phyloP scores from a whole-genome alignment of 2,329 filamentous ascomycete species.

The Alternaria burnsii region DNA sequence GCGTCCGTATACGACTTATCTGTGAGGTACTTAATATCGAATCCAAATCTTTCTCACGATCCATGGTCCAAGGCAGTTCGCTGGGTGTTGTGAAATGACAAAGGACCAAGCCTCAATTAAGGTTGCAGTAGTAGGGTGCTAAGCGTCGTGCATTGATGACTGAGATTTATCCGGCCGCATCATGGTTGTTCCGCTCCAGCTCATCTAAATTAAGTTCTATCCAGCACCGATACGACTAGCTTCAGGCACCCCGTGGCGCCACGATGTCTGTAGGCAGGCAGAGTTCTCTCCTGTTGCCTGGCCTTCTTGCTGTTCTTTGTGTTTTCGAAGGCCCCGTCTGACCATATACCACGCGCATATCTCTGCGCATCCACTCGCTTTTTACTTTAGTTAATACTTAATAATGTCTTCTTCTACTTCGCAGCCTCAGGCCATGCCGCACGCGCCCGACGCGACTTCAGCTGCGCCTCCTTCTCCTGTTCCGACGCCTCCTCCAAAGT shows the following conservation, averaged over 20 bases:
- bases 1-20: not conserved
- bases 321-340: slow-evolving; percentile 3
- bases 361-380: slow-evolving; percentile 21
- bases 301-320: slow-evolving; percentile 5
- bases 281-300: slow-evolving; percentile 11
- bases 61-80: not conserved
- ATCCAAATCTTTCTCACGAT: not conserved
- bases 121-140: not conserved
- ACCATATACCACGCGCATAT: slow-evolving; percentile 10
- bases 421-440: slow-evolving; percentile 6
- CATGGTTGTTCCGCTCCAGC: not conserved
- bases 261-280: not conserved
- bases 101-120: slow-evolving; percentile 3
- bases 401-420: slow-evolving; percentile 24
- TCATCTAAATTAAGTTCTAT: slow-evolving; percentile 10
- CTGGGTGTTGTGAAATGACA: not conserved
- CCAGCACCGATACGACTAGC: slow-evolving; percentile 9
- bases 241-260: slow-evolving; percentile 14
- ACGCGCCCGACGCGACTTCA: slow-evolving; percentile 5
- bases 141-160: slow-evolving; percentile 8
- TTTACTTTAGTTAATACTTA: slow-evolving; percentile 9
- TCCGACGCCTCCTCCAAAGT: slow-evolving; percentile 5
- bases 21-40: not conserved
- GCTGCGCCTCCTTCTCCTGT: slow-evolving; percentile 2
- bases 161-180: not conserved